Evolutionary conservation across 805 yeast species (phyloP), one percentile per base, ranked within the genome.

Genomic region (Candida morakotiae): DNA sequence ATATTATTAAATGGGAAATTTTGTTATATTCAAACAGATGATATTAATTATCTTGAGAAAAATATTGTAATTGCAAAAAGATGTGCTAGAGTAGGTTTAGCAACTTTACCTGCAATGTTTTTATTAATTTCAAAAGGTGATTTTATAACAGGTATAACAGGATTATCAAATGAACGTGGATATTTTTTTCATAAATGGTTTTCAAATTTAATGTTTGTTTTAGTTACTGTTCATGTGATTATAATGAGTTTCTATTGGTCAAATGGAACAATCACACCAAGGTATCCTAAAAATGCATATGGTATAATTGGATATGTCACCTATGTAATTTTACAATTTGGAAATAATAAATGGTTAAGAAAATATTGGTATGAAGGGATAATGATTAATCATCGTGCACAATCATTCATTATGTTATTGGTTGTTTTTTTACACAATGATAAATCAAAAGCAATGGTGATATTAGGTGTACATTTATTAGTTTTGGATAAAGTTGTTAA

Each of bases 231-330:
- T 5, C 78, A 72, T 46, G 42, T 64, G 34, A 46, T 45, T n/a
- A 36, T 67, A 15, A 42, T 61, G 2, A 42, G 55, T 13, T 40
- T 47, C 13, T 70, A 71, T 46, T 72, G 77, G 77, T 41, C 68
- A n/a, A 21, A 31, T 13, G 63, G 67, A 38, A 38, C 49, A 5
- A 47, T 66, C 9, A 67, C 69, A 75, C 38, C 71, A 8, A 30
- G 47, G 16, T 71, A 71, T 29, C 77, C 78, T 4, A 76, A 77
- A 1, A 72, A 67, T 40, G 65, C 67, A n/a, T 71, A 71, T 51
- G 78, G 77, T 7, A 59, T 65, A 50, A 71, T 72, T 31, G 67
- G 75, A 2, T 66, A 60, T 41, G 59, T 55, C 5, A 51, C 62
- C 29, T 57, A 69, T 48, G 56, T 55, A 17, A 32, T 68, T 30